Conservation (phyloP, 176 grass and related monocot genomes). For the Guadua angustifolia region DNA sequence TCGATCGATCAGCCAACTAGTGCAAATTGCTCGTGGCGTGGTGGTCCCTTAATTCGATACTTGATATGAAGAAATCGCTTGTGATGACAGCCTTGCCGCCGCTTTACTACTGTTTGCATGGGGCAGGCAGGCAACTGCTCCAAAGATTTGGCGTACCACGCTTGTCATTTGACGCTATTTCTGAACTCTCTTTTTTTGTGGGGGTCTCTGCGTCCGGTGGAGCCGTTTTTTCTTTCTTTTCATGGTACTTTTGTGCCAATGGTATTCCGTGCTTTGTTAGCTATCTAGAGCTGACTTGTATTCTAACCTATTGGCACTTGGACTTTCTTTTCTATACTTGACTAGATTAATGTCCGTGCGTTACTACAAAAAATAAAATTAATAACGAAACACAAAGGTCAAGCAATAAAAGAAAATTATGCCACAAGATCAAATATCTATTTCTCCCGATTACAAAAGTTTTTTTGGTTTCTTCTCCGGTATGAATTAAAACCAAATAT, state of each 20-base stretch:
- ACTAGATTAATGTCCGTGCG: too few relatives aligned
- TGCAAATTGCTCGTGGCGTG: conserved; percentile 12
- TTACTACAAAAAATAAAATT: too few relatives aligned
- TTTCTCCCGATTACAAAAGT: too few relatives aligned
- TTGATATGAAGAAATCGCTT: neutral
- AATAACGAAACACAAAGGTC: too few relatives aligned
- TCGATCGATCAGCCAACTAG: neutral
- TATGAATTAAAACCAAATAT: too few relatives aligned
- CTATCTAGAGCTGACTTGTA: too few relatives aligned
- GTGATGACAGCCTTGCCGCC: conserved; percentile 43
- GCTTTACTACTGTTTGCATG: neutral
- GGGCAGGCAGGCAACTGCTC: conserved; percentile 20
- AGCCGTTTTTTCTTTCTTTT: neutral
- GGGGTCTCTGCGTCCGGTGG: too few relatives aligned
- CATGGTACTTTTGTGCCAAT: neutral
- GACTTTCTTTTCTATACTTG: too few relatives aligned
- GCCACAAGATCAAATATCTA: too few relatives aligned
- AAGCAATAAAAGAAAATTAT: too few relatives aligned
- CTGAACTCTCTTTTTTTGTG: neutral
- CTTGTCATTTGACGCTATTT: conserved; percentile 21
- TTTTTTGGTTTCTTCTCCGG: too few relatives aligned
- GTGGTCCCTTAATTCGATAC: neutral
- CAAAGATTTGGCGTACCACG: conserved; percentile 42
- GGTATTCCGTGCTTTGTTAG: neutral
- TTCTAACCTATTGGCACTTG: too few relatives aligned